A percentile compares a stretch with the other conserved stretches of the same genome.
phyloP scores from a whole-genome alignment of 2,329 filamentous ascomycete genomes.

The Fusarium sp. region DNA sequence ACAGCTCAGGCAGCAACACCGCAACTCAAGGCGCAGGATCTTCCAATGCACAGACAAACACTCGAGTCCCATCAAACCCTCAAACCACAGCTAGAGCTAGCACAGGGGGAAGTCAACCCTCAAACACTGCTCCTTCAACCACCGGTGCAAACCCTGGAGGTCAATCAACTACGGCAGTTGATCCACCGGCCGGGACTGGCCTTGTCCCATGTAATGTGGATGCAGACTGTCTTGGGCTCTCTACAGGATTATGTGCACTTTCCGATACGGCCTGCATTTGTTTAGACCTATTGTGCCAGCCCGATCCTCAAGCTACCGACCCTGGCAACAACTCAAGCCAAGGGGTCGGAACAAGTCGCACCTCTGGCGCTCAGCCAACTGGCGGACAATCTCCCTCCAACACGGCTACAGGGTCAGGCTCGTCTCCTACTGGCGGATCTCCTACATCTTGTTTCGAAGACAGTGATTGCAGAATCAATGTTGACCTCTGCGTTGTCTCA shows the following conservation, averaged over 20 bases:
- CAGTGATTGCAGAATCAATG: constrained; percentile 13
- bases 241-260: constrained; percentile 6
- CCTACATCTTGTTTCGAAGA: constrained; percentile 15
- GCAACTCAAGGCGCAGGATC: not conserved
- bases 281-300: constrained; percentile 10
- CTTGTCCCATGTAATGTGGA: constrained; percentile 6
- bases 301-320: not conserved
- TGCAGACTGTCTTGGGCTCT: constrained; percentile 13
- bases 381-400: not conserved
- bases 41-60: not conserved
- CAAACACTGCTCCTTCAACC: not conserved
- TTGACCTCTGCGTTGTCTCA: constrained; percentile 7
- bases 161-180: constrained; percentile 8
- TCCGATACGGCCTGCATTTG: constrained; percentile 11
- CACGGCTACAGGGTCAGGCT: not conserved
- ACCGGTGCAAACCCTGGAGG: not conserved
- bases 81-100: not conserved
- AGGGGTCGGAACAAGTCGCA: not conserved
- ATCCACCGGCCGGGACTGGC: not conserved
- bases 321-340: not conserved
- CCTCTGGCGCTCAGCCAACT: constrained; percentile 1
- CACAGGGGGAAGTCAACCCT: not conserved
- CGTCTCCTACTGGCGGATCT: not conserved
- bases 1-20: not conserved
- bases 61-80: not conserved